phyloP scores from a whole-genome alignment of 2,329 filamentous ascomycete species.

The Scytalidium sp. region DNA sequence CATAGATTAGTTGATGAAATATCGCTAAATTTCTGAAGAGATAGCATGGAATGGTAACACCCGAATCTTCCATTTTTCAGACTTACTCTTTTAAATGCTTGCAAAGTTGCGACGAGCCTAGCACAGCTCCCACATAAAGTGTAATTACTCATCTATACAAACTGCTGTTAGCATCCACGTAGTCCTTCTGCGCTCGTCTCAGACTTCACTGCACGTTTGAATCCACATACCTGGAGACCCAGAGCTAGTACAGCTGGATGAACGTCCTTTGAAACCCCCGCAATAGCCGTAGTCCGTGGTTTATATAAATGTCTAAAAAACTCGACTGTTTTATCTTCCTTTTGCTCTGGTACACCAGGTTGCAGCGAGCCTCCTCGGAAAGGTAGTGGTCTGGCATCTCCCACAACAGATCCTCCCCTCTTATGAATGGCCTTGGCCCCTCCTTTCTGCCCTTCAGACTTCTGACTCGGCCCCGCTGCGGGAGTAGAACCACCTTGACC shows the following conservation, averaged over 20 bases:
- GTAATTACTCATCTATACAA: slow-evolving; percentile 66
- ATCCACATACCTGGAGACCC: slow-evolving; percentile 60
- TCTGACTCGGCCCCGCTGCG: slow-evolving; percentile 19
- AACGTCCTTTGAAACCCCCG: slow-evolving; percentile 66
- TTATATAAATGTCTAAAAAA: slow-evolving; percentile 81
- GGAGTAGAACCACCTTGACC: slow-evolving; percentile 31
- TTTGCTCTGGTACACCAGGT: slow-evolving; percentile 47
- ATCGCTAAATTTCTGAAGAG: neutral
- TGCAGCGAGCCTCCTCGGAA: slow-evolving; percentile 20
- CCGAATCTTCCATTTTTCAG: too few species aligned
- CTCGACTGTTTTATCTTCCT: slow-evolving; percentile 64
- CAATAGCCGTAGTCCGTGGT: slow-evolving; percentile 63
- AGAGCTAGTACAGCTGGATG: slow-evolving; percentile 82
- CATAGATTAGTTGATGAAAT: slow-evolving; percentile 10
- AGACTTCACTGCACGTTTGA: too few species aligned
- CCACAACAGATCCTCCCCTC: slow-evolving; percentile 25
- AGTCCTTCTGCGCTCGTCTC: too few species aligned
- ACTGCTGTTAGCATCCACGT: neutral
- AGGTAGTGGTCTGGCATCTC: slow-evolving; percentile 20
- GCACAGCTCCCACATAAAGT: slow-evolving; percentile 86
- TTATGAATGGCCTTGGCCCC: slow-evolving; percentile 35
- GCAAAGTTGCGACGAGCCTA: slow-evolving; percentile 79
- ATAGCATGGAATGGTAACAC: neutral
- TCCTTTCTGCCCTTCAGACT: slow-evolving; percentile 25
- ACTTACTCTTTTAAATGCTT: slow-evolving; percentile 82